A percentile compares a stretch with the other conserved stretches of the same genome.
These are phyloP conservation scores for Pseudocercospora crystallina DNA, from an alignment of 2,329 filamentous ascomycete species.

Conservation along the genomic window DNA sequence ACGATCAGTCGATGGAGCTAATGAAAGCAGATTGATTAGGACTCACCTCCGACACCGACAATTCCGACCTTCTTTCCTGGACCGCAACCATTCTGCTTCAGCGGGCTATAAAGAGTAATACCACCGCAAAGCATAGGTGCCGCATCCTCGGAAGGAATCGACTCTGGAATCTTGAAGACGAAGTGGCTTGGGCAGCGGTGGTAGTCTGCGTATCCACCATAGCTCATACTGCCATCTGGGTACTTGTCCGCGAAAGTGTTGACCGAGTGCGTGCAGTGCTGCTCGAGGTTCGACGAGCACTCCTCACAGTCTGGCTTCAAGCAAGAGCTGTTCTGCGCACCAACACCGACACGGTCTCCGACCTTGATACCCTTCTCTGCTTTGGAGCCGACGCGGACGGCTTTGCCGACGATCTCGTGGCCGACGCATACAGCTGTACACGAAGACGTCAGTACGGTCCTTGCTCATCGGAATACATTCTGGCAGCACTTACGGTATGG, in stretches of 20 bases:
- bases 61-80: conserved; percentile 71
- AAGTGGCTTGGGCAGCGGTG: conserved; percentile 56
- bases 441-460: neutral
- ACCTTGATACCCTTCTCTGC: conserved; percentile 35
- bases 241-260: conserved; percentile 35
- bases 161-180: conserved; percentile 56
- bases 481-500: conserved; percentile 32
- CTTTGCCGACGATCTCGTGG: conserved; percentile 37
- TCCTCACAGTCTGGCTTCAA: conserved; percentile 52
- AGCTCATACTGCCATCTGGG: conserved; percentile 46
- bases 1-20: neutral
- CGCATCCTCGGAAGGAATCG: conserved; percentile 50
- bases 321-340: conserved; percentile 51
- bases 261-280: conserved; percentile 31
- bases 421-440: conserved; percentile 29
- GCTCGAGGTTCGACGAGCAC: conserved; percentile 44
- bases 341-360: conserved; percentile 50
- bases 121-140: conserved; percentile 77
- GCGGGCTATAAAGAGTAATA: conserved; percentile 69
- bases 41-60: conserved; percentile 49
- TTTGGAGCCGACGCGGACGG: conserved; percentile 34
- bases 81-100: conserved; percentile 65
- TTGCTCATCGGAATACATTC: too few relatives aligned
- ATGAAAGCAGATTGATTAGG: neutral
- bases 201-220: conserved; percentile 63